A percentile compares a stretch with the other conserved stretches of the same genome.
phyloP scores from a whole-genome alignment of 2,329 filamentous ascomycete species.

The Cladorrhinum sp. region DNA sequence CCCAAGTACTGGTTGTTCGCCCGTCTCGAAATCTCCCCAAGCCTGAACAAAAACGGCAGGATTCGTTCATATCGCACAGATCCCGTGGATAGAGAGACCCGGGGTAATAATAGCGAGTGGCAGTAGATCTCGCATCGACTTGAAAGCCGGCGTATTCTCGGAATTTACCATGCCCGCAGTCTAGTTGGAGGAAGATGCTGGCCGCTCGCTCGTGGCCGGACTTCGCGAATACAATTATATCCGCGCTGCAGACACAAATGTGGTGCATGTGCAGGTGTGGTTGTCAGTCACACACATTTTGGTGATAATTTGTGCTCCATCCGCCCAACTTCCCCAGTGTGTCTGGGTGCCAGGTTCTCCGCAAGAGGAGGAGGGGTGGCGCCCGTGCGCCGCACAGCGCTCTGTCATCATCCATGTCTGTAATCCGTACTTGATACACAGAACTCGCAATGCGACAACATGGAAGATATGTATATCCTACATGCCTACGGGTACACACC shows the following conservation, averaged over 20 bases:
- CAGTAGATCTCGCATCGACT: constrained; percentile 5
- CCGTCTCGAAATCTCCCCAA: too few species aligned
- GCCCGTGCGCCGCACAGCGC: constrained; percentile 20
- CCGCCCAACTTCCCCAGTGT: background rate
- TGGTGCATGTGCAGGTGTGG: background rate
- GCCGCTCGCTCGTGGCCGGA: constrained; percentile 1
- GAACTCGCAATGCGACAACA: constrained; percentile 1
- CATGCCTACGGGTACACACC: background rate
- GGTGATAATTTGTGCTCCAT: background rate
- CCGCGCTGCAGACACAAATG: constrained; percentile 11
- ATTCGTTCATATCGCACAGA: background rate
- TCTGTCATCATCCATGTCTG: background rate
- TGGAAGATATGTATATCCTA: background rate
- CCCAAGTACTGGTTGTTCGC: background rate
- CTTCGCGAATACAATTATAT: constrained; percentile 13
- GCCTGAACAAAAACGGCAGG: background rate
- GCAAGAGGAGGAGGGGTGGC: constrained; percentile 6
- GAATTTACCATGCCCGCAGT: constrained; percentile 27
- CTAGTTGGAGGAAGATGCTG: background rate
- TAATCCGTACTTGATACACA: background rate
- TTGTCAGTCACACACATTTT: background rate
- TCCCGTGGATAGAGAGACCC: constrained; percentile 7
- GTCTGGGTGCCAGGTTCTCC: constrained; percentile 9
- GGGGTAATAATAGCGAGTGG: constrained; percentile 8
- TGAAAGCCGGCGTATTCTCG: constrained; percentile 28